Conservation (phyloP, 2,329 filamentous ascomycete genomes). For the Allantophomopsis lycopodina region DNA sequence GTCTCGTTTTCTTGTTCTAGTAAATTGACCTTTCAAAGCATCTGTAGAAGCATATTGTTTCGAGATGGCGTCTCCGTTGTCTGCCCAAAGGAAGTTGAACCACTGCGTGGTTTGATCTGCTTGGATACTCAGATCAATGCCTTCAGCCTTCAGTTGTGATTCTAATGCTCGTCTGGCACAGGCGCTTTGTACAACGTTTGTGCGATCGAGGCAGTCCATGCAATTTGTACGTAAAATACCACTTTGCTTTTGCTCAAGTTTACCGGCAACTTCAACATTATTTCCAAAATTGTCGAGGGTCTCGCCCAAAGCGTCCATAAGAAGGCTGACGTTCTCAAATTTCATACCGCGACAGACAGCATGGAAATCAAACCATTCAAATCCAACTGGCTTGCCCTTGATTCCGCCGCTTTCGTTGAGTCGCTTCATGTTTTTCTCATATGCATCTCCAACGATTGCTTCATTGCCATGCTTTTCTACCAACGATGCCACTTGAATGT, state of each 20-base stretch:
- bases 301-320: slow-evolving; percentile 56
- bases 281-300: slow-evolving; percentile 61
- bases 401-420: slow-evolving; percentile 50
- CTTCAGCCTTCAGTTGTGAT: slow-evolving; percentile 60
- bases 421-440: slow-evolving; percentile 50
- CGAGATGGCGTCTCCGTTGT: slow-evolving; percentile 92
- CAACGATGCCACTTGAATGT: slow-evolving; percentile 66
- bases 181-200: slow-evolving; percentile 90
- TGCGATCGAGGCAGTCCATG: slow-evolving; percentile 96
- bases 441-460: slow-evolving; percentile 63
- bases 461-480: slow-evolving; percentile 85
- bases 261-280: slow-evolving; percentile 40
- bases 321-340: slow-evolving; percentile 81
- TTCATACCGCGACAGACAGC: slow-evolving; percentile 88
- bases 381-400: slow-evolving; percentile 38
- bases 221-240: slow-evolving; percentile 90
- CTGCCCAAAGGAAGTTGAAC: slow-evolving; percentile 96
- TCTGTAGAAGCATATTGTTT: slow-evolving; percentile 94
- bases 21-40: slow-evolving; percentile 94
- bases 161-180: slow-evolving; percentile 77
- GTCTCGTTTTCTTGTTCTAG: slow-evolving; percentile 77
- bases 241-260: slow-evolving; percentile 37
- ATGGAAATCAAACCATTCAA: slow-evolving; percentile 98
- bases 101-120: slow-evolving; percentile 69
- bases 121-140: slow-evolving; percentile 62